phyloP scores from a whole-genome alignment of 2,329 filamentous ascomycete species.

The Apiospora koreana region DNA sequence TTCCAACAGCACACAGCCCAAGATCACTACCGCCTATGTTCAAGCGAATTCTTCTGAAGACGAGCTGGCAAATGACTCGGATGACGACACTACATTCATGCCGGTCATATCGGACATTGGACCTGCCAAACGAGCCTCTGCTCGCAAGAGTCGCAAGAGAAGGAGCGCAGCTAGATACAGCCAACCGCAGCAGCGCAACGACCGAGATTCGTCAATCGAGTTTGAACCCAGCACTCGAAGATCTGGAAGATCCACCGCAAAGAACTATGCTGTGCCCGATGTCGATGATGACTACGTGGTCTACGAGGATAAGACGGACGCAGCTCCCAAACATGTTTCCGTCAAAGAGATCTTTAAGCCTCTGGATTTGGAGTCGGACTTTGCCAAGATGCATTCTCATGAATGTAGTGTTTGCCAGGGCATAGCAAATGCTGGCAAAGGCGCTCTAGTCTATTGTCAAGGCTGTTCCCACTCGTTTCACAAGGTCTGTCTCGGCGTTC shows the following conservation, averaged over 20 bases:
- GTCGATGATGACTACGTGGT: conserved; percentile 61
- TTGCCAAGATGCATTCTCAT: conserved; percentile 68
- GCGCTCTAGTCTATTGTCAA: conserved; percentile 81
- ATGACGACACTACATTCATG: conserved; percentile 19
- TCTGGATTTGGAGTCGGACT: conserved; percentile 62
- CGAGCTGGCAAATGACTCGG: conserved; percentile 30
- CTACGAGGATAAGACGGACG: conserved; percentile 46
- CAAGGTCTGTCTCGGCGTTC: conserved; percentile 75
- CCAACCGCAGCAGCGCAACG: conserved; percentile 19
- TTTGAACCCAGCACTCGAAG: conserved; percentile 50
- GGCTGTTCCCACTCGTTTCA: conserved; percentile 87
- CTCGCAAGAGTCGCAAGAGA: conserved; percentile 24
- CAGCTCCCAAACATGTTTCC: conserved; percentile 57
- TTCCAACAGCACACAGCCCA: neutral
- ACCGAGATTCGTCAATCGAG: conserved; percentile 48
- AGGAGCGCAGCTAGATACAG: conserved; percentile 20
- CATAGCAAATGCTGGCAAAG: conserved; percentile 58
- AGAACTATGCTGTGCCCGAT: conserved; percentile 52
- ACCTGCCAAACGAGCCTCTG: conserved; percentile 20
- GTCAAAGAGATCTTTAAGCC: conserved; percentile 75
- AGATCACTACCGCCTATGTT: conserved; percentile 9
- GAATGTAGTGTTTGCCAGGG: conserved; percentile 72
- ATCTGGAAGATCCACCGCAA: conserved; percentile 46
- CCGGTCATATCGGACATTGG: conserved; percentile 30
- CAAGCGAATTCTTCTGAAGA: conserved; percentile 27